phyloP scores from a whole-genome alignment of 768 basidiomycete genomes.

The Clitopilus hobsonii region DNA sequence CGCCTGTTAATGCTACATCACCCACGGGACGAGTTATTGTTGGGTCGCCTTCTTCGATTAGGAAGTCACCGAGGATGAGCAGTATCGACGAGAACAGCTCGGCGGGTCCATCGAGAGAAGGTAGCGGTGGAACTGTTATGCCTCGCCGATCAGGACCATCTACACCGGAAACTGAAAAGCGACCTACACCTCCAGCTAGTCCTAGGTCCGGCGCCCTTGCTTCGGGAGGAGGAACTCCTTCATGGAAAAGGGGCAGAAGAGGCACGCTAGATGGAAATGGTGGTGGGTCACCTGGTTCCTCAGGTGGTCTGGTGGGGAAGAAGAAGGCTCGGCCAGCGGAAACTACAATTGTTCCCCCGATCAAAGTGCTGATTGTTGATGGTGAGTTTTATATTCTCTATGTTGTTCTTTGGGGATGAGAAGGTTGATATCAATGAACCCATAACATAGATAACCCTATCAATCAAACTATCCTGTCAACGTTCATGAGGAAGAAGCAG shows the following conservation, averaged over 20 bases:
- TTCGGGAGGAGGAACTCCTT: neutral
- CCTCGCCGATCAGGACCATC: neutral
- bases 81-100: neutral
- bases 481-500: conserved; percentile 93
- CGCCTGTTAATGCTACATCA: neutral
- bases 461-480: conserved; percentile 96
- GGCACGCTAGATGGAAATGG: neutral
- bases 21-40: neutral
- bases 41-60: conserved; percentile 4
- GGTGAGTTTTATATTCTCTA: conserved; percentile 45
- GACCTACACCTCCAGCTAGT: neutral
- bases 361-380: conserved; percentile 97
- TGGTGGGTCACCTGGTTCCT: neutral
- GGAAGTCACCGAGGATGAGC: neutral
- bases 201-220: neutral
- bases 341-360: conserved; percentile 85
- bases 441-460: conserved; percentile 93
- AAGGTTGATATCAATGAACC: conserved; percentile 8
- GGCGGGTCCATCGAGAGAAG: neutral
- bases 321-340: conserved; percentile 54
- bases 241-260: neutral
- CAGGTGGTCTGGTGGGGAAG: conserved; percentile 11
- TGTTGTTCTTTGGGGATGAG: neutral
- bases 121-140: neutral
- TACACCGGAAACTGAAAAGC: neutral